phyloP scores from a whole-genome alignment of 225 moss, liverwort and hornwort genomes.

The Bryoerythrophyllum caledonicum region DNA sequence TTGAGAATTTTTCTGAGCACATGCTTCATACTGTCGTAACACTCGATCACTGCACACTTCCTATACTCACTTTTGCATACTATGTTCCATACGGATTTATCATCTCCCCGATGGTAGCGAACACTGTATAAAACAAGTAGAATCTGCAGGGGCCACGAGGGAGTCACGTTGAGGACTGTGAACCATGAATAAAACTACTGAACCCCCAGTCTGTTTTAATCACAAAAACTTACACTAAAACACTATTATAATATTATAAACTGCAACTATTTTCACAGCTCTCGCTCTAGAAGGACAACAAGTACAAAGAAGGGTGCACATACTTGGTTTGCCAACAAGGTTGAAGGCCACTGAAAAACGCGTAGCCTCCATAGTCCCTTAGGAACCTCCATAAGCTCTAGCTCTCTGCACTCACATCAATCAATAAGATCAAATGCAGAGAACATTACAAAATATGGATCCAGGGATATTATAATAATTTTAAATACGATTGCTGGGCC shows the following conservation, averaged over 20 bases:
- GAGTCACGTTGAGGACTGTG: constrained; percentile 4
- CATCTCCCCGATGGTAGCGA: constrained; percentile 58
- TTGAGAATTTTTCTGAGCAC: constrained; percentile 57
- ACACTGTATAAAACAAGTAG: constrained; percentile 61
- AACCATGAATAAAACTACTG: constrained; percentile 7
- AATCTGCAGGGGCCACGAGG: constrained; percentile 50
- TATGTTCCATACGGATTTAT: constrained; percentile 67
- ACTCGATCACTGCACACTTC: constrained; percentile 80
- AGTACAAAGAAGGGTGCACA: constrained; percentile 16
- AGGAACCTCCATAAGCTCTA: constrained; percentile 65
- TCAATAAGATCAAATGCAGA: constrained; percentile 16
- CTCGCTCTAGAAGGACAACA: not conserved
- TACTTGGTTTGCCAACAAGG: constrained; percentile 88
- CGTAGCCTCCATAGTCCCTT: constrained; percentile 66
- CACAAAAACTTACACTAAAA: constrained; percentile 8
- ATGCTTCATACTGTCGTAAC: constrained; percentile 75
- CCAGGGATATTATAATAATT: not conserved
- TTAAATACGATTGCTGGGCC: not conserved
- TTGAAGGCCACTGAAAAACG: constrained; percentile 91
- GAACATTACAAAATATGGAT: not conserved
- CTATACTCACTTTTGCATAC: constrained; percentile 76
- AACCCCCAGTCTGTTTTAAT: not conserved
- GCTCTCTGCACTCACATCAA: constrained; percentile 40
- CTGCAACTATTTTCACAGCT: not conserved
- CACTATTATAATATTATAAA: constrained; percentile 1